These are phyloP conservation scores for Psidium guajava DNA, from an alignment of 345 rosid species.

Conservation along the genomic window DNA sequence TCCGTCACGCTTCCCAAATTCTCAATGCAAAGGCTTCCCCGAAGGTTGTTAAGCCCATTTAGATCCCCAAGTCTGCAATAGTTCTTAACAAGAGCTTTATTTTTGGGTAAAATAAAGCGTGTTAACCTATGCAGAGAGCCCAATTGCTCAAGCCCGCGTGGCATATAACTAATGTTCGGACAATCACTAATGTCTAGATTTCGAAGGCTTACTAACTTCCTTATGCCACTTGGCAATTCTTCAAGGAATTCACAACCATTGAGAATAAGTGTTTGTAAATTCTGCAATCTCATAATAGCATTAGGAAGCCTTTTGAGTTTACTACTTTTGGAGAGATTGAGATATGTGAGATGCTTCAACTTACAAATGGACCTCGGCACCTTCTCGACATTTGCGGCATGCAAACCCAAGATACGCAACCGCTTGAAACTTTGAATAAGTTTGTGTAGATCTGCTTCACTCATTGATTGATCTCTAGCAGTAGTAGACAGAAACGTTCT, in stretches of 20 bases:
- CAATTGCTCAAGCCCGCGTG: not conserved
- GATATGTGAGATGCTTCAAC: no score
- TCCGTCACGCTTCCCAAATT: not conserved
- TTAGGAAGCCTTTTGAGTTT: not conserved
- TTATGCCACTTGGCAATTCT: not conserved
- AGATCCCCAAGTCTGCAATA: not conserved
- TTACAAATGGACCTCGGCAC: not conserved
- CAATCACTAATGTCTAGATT: not conserved
- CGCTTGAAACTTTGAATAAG: not conserved
- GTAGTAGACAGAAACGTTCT: no score
- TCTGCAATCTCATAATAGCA: not conserved
- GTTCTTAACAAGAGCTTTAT: not conserved
- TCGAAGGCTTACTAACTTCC: not conserved
- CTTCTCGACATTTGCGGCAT: no score
- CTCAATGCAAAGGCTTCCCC: not conserved
- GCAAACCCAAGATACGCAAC: not conserved
- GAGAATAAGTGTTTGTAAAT: not conserved
- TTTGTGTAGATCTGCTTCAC: not conserved
- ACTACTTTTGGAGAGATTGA: no score
- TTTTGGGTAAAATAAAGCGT: not conserved
- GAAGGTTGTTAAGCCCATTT: not conserved
- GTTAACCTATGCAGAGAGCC: not conserved
- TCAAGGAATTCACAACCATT: fast-evolving
- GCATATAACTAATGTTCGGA: not conserved
- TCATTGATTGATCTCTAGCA: no score